A percentile compares a stretch with the other conserved stretches of the same genome.
Evolutionary conservation across 1,139 yeast genomes (phyloP).

Genomic region (Kodamaea sp.): DNA sequence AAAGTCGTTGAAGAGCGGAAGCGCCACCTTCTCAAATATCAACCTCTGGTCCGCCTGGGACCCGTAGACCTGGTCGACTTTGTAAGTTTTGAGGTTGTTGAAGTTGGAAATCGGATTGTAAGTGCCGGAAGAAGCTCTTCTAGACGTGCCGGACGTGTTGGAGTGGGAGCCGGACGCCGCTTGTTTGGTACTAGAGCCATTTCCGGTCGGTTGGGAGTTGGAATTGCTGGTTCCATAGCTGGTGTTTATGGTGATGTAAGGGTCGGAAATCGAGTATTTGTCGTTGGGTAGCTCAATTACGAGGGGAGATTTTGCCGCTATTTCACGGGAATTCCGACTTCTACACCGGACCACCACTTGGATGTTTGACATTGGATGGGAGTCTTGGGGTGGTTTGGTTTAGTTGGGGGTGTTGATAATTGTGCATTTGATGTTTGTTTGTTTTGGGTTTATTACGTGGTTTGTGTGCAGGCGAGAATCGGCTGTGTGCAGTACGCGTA

Average conservation of each 20-base stretch:
- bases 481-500: no score
- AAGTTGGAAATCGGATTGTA: conserved; percentile 9
- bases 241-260: conserved; percentile 44
- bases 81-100: conserved; percentile 48
- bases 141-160: background rate
- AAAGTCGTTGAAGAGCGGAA: conserved; percentile 64
- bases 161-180: background rate
- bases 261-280: conserved; percentile 36
- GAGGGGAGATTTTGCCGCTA: conserved; percentile 68
- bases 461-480: conserved; percentile 1
- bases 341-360: conserved; percentile 90
- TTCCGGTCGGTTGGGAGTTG: background rate
- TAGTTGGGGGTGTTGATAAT: background rate
- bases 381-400: conserved; percentile 1
- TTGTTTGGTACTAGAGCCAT: conserved; percentile 1
- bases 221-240: conserved; percentile 30
- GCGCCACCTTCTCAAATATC: conserved; percentile 62
- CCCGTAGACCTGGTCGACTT: conserved; percentile 75
- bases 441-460: conserved; percentile 1
- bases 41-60: conserved; percentile 65
- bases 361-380: conserved; percentile 46
- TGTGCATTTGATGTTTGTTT: conserved; percentile 7
- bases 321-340: conserved; percentile 73
- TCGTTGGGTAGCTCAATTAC: conserved; percentile 64
- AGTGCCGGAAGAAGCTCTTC: conserved; percentile 7